A percentile compares a stretch with the other conserved stretches of the same genome.
Evolutionary conservation across 1,139 yeast genomes (phyloP).

Genomic region (Blastobotrys arbuscula): DNA sequence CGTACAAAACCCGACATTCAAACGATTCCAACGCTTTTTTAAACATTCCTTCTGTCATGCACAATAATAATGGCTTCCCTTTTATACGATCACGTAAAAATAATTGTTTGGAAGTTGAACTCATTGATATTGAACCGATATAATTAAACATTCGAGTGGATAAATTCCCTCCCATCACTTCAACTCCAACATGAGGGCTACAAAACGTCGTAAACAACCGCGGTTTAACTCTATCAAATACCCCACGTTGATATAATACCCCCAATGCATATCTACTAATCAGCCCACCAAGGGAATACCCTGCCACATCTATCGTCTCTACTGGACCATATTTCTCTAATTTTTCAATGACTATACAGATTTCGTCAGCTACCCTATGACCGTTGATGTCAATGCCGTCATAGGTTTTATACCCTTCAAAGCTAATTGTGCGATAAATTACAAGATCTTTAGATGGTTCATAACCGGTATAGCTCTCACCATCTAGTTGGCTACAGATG

Average conservation of each 20-base stretch:
- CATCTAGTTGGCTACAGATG: conserved; percentile 28
- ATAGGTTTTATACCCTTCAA: conserved; percentile 63
- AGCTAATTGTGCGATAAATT: conserved; percentile 56
- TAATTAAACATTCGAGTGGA: conserved; percentile 49
- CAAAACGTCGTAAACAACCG: conserved; percentile 68
- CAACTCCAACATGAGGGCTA: conserved; percentile 81
- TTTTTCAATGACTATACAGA: conserved; percentile 42
- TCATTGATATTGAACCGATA: conserved; percentile 56
- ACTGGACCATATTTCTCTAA: conserved; percentile 29
- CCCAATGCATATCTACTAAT: conserved; percentile 66
- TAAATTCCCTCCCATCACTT: conserved; percentile 52
- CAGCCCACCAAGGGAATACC: conserved; percentile 53
- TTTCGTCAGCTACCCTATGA: conserved; percentile 64
- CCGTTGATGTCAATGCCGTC: conserved; percentile 89
- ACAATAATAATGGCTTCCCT: conserved; percentile 48
- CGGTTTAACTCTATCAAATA: conserved; percentile 60
- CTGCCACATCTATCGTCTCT: conserved; percentile 35
- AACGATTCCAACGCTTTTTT: conserved; percentile 51
- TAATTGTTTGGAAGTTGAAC: conserved; percentile 67
- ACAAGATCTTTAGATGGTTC: conserved; percentile 29
- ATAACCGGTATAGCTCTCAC: conserved; percentile 22
- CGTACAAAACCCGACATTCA: conserved; percentile 52
- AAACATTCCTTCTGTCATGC: conserved; percentile 66
- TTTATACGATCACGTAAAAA: conserved; percentile 50
- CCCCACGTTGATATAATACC: conserved; percentile 46